Conservation (phyloP, 2,329 filamentous ascomycete genomes). For the Aspergillus sp. region DNA sequence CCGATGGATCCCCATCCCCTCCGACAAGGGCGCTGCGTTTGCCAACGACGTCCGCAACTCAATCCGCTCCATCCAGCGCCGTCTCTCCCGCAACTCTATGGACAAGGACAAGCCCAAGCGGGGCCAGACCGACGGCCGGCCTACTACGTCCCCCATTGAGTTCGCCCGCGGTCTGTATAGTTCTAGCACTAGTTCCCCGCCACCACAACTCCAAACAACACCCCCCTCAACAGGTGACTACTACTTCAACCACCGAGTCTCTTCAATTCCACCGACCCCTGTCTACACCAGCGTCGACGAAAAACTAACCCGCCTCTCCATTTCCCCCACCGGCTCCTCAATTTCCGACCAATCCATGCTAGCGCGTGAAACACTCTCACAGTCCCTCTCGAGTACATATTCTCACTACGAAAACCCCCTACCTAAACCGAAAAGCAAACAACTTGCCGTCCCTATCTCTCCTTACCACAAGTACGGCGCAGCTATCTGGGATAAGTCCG, state of each 20-base stretch:
- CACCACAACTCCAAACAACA: constrained; percentile 7
- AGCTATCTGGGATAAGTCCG: constrained; percentile 34
- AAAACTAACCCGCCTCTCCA: constrained; percentile 13
- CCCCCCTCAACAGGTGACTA: constrained; percentile 16
- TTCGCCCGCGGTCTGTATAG: constrained; percentile 6
- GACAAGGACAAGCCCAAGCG: constrained; percentile 19
- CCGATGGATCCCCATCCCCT: constrained; percentile 27
- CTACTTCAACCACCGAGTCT: constrained; percentile 1
- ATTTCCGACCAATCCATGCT: constrained; percentile 11
- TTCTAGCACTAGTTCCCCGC: not conserved
- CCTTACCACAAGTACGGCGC: constrained; percentile 40
- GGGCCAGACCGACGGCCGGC: not conserved
- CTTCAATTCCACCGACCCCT: not conserved
- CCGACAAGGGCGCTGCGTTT: constrained; percentile 22
- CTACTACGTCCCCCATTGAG: constrained; percentile 15
- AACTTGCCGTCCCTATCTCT: constrained; percentile 35
- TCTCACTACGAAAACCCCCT: no score
- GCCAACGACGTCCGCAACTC: constrained; percentile 33
- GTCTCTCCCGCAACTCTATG: constrained; percentile 26
- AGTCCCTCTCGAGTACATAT: not conserved
- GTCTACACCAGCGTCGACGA: not conserved
- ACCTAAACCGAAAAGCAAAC: constrained; percentile 14
- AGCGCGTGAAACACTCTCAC: not conserved
- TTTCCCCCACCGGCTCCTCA: constrained; percentile 14
- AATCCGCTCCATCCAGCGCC: constrained; percentile 35